Conservation (phyloP, 257 asterid species). For the Ilex aquifolium region DNA sequence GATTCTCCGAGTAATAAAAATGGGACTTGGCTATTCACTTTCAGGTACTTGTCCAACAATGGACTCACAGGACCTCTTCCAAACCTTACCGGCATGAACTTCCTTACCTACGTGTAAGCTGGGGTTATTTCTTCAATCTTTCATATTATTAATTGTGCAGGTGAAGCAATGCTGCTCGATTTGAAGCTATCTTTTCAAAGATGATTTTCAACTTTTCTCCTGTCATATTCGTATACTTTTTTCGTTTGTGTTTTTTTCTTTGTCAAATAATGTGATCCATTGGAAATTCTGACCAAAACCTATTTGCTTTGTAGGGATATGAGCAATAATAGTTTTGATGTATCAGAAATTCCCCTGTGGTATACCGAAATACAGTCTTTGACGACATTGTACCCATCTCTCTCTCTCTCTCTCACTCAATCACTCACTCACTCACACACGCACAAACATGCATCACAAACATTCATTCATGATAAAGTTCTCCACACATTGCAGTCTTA, state of each 20-base stretch:
- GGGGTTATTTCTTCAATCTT: no score
- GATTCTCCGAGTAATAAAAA: slow-evolving; percentile 5
- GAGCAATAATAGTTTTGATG: slow-evolving; percentile 73
- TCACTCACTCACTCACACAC: background rate
- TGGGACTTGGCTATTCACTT: background rate
- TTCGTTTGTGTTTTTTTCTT: background rate
- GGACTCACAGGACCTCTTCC: no score
- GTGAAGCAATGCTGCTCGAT: no score
- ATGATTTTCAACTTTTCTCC: no score
- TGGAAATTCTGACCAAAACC: slow-evolving; percentile 6
- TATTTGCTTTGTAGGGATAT: slow-evolving; percentile 61
- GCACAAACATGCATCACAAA: background rate
- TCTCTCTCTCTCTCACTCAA: background rate
- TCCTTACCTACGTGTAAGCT: slow-evolving; percentile 8
- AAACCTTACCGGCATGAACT: no score
- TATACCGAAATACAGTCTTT: slow-evolving; percentile 12
- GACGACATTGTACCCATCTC: background rate
- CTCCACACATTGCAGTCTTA: background rate
- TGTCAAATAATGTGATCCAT: background rate
- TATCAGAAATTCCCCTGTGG: slow-evolving; percentile 56
- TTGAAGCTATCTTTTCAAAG: no score
- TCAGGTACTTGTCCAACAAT: no score
- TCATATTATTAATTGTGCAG: background rate
- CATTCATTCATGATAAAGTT: background rate
- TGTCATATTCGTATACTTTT: background rate